These are phyloP conservation scores for Tympanopsis confertula DNA, from an alignment of 2,329 filamentous ascomycete species.

Conservation along the genomic window DNA sequence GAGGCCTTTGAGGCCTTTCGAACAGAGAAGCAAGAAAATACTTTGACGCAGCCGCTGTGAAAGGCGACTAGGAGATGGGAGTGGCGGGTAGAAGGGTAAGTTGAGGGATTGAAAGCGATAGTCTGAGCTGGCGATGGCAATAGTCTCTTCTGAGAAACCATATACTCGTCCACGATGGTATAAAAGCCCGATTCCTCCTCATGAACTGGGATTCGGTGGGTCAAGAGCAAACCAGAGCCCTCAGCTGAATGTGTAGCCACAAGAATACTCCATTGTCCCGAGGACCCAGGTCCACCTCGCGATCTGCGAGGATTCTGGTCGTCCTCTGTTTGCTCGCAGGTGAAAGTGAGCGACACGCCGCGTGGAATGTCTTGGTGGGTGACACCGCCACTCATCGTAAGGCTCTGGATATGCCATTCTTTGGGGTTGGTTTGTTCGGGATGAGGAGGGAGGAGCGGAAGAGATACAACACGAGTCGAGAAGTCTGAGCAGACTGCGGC, in stretches of 20 bases:
- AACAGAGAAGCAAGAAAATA: background rate
- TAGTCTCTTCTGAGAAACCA: background rate
- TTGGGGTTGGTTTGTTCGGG: slow-evolving; percentile 16
- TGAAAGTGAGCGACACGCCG: slow-evolving; percentile 39
- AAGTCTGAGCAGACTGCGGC: slow-evolving; percentile 41
- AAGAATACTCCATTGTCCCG: slow-evolving; percentile 26
- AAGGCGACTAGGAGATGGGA: background rate
- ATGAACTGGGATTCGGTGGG: slow-evolving; percentile 25
- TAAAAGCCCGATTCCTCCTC: slow-evolving; percentile 7
- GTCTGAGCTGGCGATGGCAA: background rate
- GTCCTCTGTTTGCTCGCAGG: slow-evolving; percentile 12
- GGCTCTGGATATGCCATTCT: slow-evolving; percentile 26
- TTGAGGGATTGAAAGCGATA: background rate
- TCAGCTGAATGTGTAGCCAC: slow-evolving; percentile 30
- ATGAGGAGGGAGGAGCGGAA: slow-evolving; percentile 40
- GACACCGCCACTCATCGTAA: slow-evolving; percentile 28
- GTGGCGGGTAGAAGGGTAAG: background rate
- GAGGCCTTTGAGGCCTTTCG: background rate
- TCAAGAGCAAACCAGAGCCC: slow-evolving; percentile 26
- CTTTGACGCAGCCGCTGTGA: slow-evolving; percentile 1
- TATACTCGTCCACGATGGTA: slow-evolving; percentile 10
- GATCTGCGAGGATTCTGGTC: slow-evolving; percentile 1
- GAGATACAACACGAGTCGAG: slow-evolving; percentile 36
- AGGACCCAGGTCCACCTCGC: slow-evolving; percentile 3
- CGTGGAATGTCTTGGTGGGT: slow-evolving; percentile 36